Evolutionary conservation across 495 filamentous ascomycete genomes (phyloP), one percentile per base, ranked within the genome.

Genomic region (Trichoderma virens): DNA sequence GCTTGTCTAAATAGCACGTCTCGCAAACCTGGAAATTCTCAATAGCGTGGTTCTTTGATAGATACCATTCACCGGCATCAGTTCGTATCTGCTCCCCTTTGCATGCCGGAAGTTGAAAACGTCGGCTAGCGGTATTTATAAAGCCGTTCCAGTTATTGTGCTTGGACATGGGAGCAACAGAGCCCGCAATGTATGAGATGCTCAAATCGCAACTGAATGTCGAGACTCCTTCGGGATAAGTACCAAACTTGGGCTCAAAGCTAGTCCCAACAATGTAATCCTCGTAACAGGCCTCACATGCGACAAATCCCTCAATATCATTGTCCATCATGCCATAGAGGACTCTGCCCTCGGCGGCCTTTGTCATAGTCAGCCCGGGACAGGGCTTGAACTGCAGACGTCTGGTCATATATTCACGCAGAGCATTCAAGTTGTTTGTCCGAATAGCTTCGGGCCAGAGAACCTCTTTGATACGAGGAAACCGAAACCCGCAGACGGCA

Each of bases 261-360:
- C 45, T 32, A 4, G 68, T 65, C 5, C 47, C 66, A 18, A 47
- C n/a, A 1, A 70, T 38, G 2, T 62, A n/a, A 39, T 69, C 68
- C 20, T 66, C 66, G 47, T 66, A 68, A 47, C 68, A 70, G 14
- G 64, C 68, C 39, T 62, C 61, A 39, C 68, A 70, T 60, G 62
- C 59, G 5, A 47, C 63, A 39, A 70, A 66, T 18, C 45, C 62
- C 11, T 41, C 30, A 4, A 62, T 34, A 20, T 66, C 64, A 11
- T 20, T 20, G 34, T 64, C 60, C 30, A 23, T n/a, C 14, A 59
- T 39, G 20, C 47, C 25, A 47, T 62, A 68, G 64, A 66, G 65
- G 30, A 32, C 30, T 45, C 61, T 35, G 14, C 38, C 32, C 16
- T 18, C 47, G 61, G 54, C 14, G 18, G 27, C 35, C 27, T 61